Conservation (phyloP, 139 green algal genomes). For the Yamagishiella unicocca region DNA sequence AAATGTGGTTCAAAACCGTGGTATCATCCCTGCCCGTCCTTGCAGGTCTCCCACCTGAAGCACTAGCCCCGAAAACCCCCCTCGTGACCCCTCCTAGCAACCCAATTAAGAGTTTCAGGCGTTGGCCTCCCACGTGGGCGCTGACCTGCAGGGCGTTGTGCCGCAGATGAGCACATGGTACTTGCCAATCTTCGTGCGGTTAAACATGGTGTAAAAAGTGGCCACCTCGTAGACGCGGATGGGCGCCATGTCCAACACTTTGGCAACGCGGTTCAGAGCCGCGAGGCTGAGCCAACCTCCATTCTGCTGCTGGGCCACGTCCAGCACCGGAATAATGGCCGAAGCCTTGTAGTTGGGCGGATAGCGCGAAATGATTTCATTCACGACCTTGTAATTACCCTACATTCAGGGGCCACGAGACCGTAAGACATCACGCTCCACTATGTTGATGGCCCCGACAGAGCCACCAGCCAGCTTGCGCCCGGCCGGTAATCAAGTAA, state of each 20-base stretch:
- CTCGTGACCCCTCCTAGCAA: too few relatives aligned
- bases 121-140: too few relatives aligned
- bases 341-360: constrained; percentile 96
- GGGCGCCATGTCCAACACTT: constrained; percentile 87
- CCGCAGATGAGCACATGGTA: constrained; percentile 98
- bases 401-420: neutral
- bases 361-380: constrained; percentile 90
- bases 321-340: constrained; percentile 95
- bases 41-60: too few relatives aligned
- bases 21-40: too few relatives aligned
- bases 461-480: neutral
- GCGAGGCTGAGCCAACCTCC: constrained; percentile 89
- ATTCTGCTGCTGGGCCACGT: constrained; percentile 99
- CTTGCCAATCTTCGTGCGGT: constrained; percentile 95
- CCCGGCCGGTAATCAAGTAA: neutral
- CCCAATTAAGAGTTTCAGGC: too few relatives aligned
- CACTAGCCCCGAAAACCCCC: too few relatives aligned
- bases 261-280: constrained; percentile 94
- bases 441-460: neutral
- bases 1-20: too few relatives aligned
- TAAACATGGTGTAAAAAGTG: constrained; percentile 99
- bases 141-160: constrained; percentile 93
- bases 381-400: constrained; percentile 63
- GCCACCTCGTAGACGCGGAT: constrained; percentile 97
- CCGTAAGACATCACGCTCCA: too few relatives aligned